Percentiles rank a stretch among this genome's conserved stretches.
phyloP scores from a whole-genome alignment of 78 protist species.

The Dictyostelium purpureum region DNA sequence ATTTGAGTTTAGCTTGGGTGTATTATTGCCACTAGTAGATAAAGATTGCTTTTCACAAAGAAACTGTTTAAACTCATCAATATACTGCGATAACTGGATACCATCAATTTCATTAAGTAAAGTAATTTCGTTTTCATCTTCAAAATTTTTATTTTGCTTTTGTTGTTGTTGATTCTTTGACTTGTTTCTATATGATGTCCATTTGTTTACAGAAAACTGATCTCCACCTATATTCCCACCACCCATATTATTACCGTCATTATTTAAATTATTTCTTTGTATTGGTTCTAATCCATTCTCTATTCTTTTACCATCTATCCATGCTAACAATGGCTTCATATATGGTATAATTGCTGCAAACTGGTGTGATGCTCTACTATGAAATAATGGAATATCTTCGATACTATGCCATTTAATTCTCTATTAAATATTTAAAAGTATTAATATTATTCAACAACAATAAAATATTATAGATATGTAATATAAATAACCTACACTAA shows the following conservation, averaged over 20 bases:
- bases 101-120: constrained; percentile 9
- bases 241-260: neutral
- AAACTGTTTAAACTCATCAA: constrained; percentile 22
- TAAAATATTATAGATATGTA: no score
- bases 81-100: neutral
- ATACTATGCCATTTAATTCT: constrained; percentile 73
- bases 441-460: neutral
- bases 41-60: neutral
- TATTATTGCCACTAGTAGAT: neutral
- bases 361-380: constrained; percentile 71
- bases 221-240: neutral
- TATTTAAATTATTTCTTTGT: neutral
- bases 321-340: constrained; percentile 29
- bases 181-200: constrained; percentile 8
- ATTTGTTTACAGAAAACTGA: neutral
- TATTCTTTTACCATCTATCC: constrained; percentile 22
- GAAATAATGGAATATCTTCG: constrained; percentile 60
- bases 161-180: neutral
- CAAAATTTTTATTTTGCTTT: neutral
- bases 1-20: neutral
- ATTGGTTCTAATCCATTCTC: constrained; percentile 34
- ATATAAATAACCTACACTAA: constrained; percentile 26
- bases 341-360: constrained; percentile 74
- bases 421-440: neutral
- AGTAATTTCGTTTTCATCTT: constrained; percentile 15